Evolutionary conservation across 352 stramenopile species (phyloP), one percentile per base, ranked within the genome.

Genomic region (Phytophthora sojae): DNA sequence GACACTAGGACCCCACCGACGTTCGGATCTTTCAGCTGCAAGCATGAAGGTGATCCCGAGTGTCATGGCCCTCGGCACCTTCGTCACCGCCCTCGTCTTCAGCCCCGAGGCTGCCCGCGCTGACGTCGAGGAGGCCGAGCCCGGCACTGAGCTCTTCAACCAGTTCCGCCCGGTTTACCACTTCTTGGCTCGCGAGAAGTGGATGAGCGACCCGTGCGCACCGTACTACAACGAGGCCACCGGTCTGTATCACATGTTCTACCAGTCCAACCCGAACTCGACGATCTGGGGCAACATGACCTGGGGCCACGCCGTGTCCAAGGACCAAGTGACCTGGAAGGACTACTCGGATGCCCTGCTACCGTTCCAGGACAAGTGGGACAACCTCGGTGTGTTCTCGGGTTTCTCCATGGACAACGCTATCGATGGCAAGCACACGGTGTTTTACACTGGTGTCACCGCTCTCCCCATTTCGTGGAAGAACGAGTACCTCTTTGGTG

Each of bases 191-290:
- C 81, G 79, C 54, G 75, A 89, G 47, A 87, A 90, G 75, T 91
- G 80, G 85, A 88, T 87, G 82, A 64, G 50, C 54, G 51, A 64
- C 54, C 63, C 32, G 45, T 64, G 54, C 49, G 58, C 47, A 4
- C 58, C 85, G 50, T 86, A 90, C 71, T 90, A 75, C 42, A 81
- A 90, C 68, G 64, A 67, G 7, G 85, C 74, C 45, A 88, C 80
- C 35, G 69, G 62, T 4, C 70, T 81, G 53, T 92, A 91, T 70
- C 85, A 92, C 77, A 77, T 92, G 65, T 91, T 91, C 75, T 88
- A 90, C 73, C 82, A 89, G 75, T 83, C 60, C 26, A 91, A 91
- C 74, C 75, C 74, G 19, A 67, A 82, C 25, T 61, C 55, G 39
- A 83, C 80, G 21, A 53, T 62, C 44, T 90, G 80, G 82, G 80